These are phyloP conservation scores for Diaporthe caulivora DNA, from an alignment of 2,329 filamentous ascomycete species.

Conservation along the genomic window DNA sequence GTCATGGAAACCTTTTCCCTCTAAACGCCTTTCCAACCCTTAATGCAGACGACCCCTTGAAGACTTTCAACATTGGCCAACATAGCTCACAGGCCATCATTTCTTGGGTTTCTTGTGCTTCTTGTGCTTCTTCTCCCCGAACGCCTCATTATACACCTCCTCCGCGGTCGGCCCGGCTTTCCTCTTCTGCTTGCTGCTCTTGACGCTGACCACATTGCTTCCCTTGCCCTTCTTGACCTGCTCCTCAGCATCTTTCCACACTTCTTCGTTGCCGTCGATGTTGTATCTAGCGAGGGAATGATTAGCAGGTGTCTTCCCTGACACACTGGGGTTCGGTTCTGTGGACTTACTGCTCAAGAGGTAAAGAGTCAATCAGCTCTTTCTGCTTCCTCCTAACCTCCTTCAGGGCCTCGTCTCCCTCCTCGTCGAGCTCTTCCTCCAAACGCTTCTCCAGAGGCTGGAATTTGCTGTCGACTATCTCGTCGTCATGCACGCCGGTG, in stretches of 20 bases:
- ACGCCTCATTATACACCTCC: conserved; percentile 73
- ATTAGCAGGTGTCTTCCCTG: background rate
- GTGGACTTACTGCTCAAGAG: conserved; percentile 80
- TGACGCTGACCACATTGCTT: conserved; percentile 81
- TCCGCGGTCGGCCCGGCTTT: conserved; percentile 74
- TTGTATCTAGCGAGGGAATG: conserved; percentile 65
- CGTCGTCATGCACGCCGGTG: conserved; percentile 76
- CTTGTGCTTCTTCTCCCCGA: conserved; percentile 63
- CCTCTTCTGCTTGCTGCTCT: conserved; percentile 80
- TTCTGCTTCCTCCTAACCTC: conserved; percentile 84
- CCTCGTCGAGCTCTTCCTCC: conserved; percentile 87
- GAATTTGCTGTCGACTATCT: conserved; percentile 74
- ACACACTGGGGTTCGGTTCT: background rate
- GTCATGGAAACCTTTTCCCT: conserved; percentile 3
- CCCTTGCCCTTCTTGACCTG: conserved; percentile 74
- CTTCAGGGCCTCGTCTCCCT: conserved; percentile 79
- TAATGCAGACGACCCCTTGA: conserved; percentile 17
- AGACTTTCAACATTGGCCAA: background rate
- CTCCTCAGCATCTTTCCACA: conserved; percentile 80
- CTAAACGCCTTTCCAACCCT: conserved; percentile 23
- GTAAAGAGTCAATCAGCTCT: conserved; percentile 89
- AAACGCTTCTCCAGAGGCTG: conserved; percentile 78
- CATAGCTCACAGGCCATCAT: conserved; percentile 37
- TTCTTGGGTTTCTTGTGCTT: conserved; percentile 68
- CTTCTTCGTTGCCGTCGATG: conserved; percentile 71